phyloP scores from a whole-genome alignment of 352 stramenopile species.

The Pythium apleroticum region DNA sequence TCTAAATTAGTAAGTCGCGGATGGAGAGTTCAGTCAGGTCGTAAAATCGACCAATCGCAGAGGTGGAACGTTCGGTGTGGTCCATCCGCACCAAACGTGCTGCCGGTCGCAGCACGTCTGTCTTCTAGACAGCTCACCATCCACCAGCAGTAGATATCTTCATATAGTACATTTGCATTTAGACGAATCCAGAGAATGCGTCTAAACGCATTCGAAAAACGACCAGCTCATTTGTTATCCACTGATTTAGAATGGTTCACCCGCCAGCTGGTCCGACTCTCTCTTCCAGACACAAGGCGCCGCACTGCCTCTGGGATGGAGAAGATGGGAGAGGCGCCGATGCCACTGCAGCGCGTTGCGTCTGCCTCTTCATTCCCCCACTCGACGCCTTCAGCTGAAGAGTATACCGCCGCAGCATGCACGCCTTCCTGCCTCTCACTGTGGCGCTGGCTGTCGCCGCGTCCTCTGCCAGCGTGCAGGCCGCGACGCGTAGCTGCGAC shows the following conservation, averaged over 20 bases:
- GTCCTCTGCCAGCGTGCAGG: background rate
- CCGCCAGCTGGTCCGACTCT: background rate
- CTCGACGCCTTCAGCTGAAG: constrained; percentile 21
- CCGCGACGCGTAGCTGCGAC: constrained; percentile 15
- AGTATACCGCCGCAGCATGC: constrained; percentile 10
- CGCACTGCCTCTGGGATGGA: background rate
- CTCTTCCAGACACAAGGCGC: constrained; percentile 1
- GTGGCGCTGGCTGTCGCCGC: constrained; percentile 4
- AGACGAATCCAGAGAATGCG: background rate
- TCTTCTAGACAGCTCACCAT: background rate
- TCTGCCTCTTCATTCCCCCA: constrained; percentile 22
- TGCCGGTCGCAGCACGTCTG: background rate
- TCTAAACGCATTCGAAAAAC: background rate
- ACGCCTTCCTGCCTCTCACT: background rate
- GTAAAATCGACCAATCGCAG: background rate
- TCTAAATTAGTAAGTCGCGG: background rate
- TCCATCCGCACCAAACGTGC: too few relatives aligned
- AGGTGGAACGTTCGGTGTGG: background rate
- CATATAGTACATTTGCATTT: background rate
- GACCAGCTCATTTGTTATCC: constrained; percentile 5
- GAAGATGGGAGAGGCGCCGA: background rate
- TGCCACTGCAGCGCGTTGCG: background rate
- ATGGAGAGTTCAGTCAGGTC: background rate
- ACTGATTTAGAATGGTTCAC: background rate
- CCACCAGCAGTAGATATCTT: background rate